A percentile compares a stretch with the other conserved stretches of the same genome.
Evolutionary conservation across 2,329 filamentous ascomycete genomes (phyloP).

Genomic region (Cladosporium austrohemisphaericum): DNA sequence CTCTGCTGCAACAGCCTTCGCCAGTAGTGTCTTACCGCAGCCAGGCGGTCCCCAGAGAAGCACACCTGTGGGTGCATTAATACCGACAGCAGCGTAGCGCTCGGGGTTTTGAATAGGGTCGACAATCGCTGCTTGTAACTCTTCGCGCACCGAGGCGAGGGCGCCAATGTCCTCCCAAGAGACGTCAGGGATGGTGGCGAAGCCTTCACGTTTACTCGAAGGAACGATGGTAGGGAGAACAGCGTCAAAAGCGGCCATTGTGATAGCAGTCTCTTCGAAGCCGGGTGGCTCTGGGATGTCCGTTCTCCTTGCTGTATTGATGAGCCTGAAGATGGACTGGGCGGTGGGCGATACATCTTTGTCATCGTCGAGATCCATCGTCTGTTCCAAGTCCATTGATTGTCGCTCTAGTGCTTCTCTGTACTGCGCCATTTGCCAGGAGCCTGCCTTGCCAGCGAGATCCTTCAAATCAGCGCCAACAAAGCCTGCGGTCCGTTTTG

Average conservation of each 20-base stretch:
- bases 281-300: conserved; percentile 51
- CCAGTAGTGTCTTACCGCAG: conserved; percentile 93
- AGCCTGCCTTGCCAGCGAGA: conserved; percentile 62
- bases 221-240: conserved; percentile 74
- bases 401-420: conserved; percentile 48
- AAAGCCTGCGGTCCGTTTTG: conserved; percentile 84
- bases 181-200: conserved; percentile 87
- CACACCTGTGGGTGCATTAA: conserved; percentile 78
- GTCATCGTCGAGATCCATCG: conserved; percentile 53
- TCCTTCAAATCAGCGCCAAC: conserved; percentile 85
- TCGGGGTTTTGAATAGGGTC: conserved; percentile 81
- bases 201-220: conserved; percentile 86
- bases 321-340: conserved; percentile 40
- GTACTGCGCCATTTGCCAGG: conserved; percentile 61
- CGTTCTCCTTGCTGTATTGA: conserved; percentile 45
- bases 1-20: conserved; percentile 93
- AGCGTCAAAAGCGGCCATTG: conserved; percentile 65
- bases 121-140: conserved; percentile 81
- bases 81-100: conserved; percentile 70
- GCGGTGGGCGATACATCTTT: conserved; percentile 10
- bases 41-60: conserved; percentile 95
- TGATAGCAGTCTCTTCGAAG: conserved; percentile 54
- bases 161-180: conserved; percentile 93
- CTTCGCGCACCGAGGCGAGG: conserved; percentile 70
- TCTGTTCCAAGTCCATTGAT: conserved; percentile 27